phyloP scores from a whole-genome alignment of 352 stramenopile species.

The Phytophthora aleatoria region DNA sequence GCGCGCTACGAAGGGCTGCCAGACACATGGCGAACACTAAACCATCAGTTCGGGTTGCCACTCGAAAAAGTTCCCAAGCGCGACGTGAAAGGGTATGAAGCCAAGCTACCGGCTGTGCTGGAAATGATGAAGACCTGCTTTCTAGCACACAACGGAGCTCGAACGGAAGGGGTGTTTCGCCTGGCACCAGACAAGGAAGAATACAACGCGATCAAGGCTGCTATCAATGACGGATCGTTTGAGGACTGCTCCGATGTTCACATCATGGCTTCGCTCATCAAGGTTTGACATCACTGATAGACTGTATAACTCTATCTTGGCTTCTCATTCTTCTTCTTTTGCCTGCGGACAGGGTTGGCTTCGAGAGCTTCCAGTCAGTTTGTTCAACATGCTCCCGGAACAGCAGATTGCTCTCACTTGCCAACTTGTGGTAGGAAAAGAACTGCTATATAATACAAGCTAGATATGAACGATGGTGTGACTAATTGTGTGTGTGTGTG shows the following conservation, averaged over 20 bases:
- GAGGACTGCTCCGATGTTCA: constrained; percentile 69
- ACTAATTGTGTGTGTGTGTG: neutral
- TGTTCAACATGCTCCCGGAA: constrained; percentile 76
- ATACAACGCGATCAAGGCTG: constrained; percentile 57
- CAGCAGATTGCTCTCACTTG: constrained; percentile 60
- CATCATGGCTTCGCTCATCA: constrained; percentile 85
- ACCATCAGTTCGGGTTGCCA: constrained; percentile 78
- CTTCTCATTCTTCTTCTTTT: constrained; percentile 7
- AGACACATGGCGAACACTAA: constrained; percentile 59
- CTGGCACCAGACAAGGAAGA: constrained; percentile 70
- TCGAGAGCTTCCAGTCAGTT: constrained; percentile 69
- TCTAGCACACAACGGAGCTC: constrained; percentile 47
- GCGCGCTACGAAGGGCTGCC: constrained; percentile 81
- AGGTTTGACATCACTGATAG: constrained; percentile 36
- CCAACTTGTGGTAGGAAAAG: constrained; percentile 42
- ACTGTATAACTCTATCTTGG: neutral
- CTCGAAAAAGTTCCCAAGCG: constrained; percentile 68
- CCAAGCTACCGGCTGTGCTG: constrained; percentile 73
- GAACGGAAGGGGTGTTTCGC: constrained; percentile 77
- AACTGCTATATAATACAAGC: neutral
- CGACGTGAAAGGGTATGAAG: constrained; percentile 57
- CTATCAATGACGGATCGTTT: constrained; percentile 75
- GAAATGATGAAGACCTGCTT: constrained; percentile 78
- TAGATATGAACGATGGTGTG: neutral
- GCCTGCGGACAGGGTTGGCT: constrained; percentile 63